Conservation (phyloP, 83 land plant species). For the Diphasiastrum complanatum region DNA sequence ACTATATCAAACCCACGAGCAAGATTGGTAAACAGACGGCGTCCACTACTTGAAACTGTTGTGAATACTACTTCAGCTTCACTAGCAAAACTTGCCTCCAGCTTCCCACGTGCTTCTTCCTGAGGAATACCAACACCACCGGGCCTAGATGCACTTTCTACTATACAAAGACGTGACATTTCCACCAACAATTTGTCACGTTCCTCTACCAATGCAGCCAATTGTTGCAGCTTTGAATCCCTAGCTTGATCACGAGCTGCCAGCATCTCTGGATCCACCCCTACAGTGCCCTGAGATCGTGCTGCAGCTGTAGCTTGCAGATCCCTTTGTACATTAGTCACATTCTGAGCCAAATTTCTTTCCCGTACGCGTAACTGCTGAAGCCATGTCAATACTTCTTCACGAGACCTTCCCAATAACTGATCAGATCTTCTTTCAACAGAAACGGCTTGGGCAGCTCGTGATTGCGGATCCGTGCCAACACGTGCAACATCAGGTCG, state of each 20-base stretch:
- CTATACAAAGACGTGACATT: conserved; percentile 75
- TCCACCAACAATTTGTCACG: conserved; percentile 91
- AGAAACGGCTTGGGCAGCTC: conserved; percentile 98
- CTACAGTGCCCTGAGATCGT: conserved; percentile 78
- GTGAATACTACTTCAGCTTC: conserved; percentile 99
- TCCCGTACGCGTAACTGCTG: conserved; percentile 60
- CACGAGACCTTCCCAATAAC: conserved; percentile 61
- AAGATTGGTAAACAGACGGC: conserved; percentile 71
- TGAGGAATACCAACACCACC: conserved; percentile 51
- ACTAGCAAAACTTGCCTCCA: conserved; percentile 98
- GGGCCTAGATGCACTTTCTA: conserved; percentile 64
- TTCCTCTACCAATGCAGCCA: conserved; percentile 85
- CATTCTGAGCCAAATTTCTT: conserved; percentile 51
- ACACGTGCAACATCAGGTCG: conserved; percentile 98
- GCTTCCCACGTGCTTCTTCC: conserved; percentile 83
- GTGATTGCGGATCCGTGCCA: conserved; percentile 85
- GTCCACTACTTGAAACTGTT: conserved; percentile 96
- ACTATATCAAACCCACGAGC: conserved; percentile 99
- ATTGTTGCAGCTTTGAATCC: conserved; percentile 69
- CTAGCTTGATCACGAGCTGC: conserved; percentile 81
- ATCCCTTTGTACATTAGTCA: conserved; percentile 65
- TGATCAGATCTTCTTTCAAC: conserved; percentile 92
- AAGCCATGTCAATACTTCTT: conserved; percentile 60
- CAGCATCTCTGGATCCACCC: conserved; percentile 89
- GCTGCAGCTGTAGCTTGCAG: conserved; percentile 66